Conservation (phyloP, 176 grass and related monocot genomes). For the Rhipidocladum racemiflorum region DNA sequence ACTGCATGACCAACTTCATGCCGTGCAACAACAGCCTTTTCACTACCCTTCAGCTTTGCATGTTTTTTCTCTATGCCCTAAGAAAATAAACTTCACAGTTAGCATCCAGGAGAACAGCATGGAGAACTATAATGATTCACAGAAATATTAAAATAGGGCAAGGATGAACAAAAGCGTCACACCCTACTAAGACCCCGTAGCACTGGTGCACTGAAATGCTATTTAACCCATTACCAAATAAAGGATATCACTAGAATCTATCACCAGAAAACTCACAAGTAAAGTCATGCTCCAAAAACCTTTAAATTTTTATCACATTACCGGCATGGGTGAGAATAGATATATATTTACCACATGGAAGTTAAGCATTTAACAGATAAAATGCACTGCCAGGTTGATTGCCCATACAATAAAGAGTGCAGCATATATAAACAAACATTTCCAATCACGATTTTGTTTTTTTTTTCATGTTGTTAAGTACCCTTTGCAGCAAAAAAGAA, state of each 20-base stretch:
- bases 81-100: slow-evolving; percentile 27
- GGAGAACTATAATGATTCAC: slow-evolving; percentile 8
- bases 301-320: neutral
- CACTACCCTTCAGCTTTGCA: slow-evolving; percentile 85
- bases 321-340: neutral
- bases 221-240: neutral
- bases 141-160: neutral
- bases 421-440: neutral
- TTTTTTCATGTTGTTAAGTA: neutral
- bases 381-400: neutral
- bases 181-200: neutral
- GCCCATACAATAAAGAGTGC: neutral
- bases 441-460: neutral
- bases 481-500: slow-evolving; percentile 6
- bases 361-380: neutral
- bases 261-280: neutral
- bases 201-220: neutral
- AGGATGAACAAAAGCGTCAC: neutral
- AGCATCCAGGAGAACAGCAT: slow-evolving; percentile 17
- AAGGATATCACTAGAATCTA: neutral
- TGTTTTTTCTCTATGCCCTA: slow-evolving; percentile 99
- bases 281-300: neutral
- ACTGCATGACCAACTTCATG: slow-evolving; percentile 98
- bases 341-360: slow-evolving; percentile 7
- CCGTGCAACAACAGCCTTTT: slow-evolving; percentile 94